Conservation (phyloP, 106 monocot species). For the Amphibolis antarctica region DNA sequence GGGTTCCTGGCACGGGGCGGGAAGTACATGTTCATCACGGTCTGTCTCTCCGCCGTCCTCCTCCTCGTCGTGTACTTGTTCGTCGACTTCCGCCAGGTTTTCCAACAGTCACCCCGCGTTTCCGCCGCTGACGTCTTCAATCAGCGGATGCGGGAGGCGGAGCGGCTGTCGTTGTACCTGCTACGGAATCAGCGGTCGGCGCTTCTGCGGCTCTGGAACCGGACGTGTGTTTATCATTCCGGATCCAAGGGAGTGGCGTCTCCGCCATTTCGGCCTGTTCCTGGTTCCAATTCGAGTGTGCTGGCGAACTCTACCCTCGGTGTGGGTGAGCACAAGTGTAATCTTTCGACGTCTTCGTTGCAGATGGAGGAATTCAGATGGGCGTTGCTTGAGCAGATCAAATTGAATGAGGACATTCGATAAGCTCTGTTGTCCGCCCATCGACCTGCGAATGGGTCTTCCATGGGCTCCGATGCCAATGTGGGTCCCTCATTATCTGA, state of each 20-base stretch:
- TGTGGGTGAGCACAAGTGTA: background rate
- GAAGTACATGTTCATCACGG: slow-evolving; percentile 32
- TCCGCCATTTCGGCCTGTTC: background rate
- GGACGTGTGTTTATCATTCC: slow-evolving; percentile 5
- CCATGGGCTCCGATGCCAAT: slow-evolving; percentile 8
- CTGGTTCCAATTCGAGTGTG: slow-evolving; percentile 5
- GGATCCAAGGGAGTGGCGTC: background rate
- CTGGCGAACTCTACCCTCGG: no score
- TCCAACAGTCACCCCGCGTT: slow-evolving; percentile 8
- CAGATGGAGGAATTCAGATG: slow-evolving; percentile 35
- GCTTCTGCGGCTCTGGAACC: slow-evolving; percentile 50
- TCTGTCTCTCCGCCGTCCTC: slow-evolving; percentile 40
- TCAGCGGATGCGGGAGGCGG: slow-evolving; percentile 56
- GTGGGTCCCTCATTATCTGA: slow-evolving; percentile 18
- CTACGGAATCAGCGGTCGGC: slow-evolving; percentile 48
- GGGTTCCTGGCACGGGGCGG: slow-evolving; percentile 19
- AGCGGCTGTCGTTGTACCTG: slow-evolving; percentile 56
- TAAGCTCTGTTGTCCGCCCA: slow-evolving; percentile 59
- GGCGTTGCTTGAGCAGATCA: slow-evolving; percentile 56
- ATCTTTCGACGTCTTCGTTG: background rate
- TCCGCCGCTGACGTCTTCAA: slow-evolving; percentile 3
- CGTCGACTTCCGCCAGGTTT: slow-evolving; percentile 28
- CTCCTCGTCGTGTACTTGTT: slow-evolving; percentile 44
- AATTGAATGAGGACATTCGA: slow-evolving; percentile 58
- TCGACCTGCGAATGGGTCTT: slow-evolving; percentile 18